Base-by-base conservation (phyloP, 768 basidiomycete species). In the Naganishia vishniacii region DNA sequence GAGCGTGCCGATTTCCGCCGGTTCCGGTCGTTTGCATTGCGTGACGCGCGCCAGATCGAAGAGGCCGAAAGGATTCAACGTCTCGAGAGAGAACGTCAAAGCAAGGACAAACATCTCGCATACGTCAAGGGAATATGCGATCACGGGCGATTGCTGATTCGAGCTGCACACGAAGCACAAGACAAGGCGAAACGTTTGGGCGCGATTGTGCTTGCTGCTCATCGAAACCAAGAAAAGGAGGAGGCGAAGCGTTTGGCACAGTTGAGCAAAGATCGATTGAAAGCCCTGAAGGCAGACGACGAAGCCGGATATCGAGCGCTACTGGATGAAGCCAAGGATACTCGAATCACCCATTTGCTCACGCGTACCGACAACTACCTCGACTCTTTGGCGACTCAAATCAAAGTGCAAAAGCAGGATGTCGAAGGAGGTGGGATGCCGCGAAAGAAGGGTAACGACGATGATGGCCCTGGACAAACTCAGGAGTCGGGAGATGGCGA, bases 281-380 rank as follows among this genome's bases (percentile, higher is more conserved):
- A 89, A 80, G 95, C 94, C 8, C 85, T 98, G 70, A 92, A 94
- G 79, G 88, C 88, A 29, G 93, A 98, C 74, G 94, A 99, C 80
- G 95, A 99, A 81, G 95, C 97, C 79, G 93, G 91, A n/a, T 99
- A 99, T 78, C 87, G 97, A 84, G 92, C 92, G 75, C 88, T 99
- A 72, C 90, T 99, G 72, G 95, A 98, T 77, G 95, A 93, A 18
- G 94, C 94, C 64, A 99, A 99, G 77, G 95, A 99, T 72, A 97
- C 94, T 11, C 88, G 95, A 78, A 97, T 99, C 79, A 95, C 93
- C 0, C 95, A 98, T 78, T 81, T 98, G 28, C 81, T 99, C 62
- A 82, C 87, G 47, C 94, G 98, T 79, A 99, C 95, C 9, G 94
- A 99, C 71, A 71, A 85, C 0, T 99, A 91, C 79, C 86, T 99